Percentiles rank a stretch among this genome's conserved stretches.
Evolutionary conservation across 164 flowering plant species (phyloP).

Genomic region (Vitis rotundifolia): DNA sequence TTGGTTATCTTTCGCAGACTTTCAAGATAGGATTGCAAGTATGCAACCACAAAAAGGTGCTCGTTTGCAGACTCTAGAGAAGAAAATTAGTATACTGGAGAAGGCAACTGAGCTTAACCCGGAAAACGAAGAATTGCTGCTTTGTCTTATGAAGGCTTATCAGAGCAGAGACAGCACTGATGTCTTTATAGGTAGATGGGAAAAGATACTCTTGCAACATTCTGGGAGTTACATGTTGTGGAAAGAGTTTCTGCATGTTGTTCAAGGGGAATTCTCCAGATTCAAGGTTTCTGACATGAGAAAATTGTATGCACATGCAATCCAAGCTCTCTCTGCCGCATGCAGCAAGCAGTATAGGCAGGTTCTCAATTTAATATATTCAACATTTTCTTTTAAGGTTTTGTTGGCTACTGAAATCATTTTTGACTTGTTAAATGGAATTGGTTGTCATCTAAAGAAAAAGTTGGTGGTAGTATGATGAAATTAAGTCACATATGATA

Average conservation of each 20-base stretch:
- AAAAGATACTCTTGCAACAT: constrained; percentile 65
- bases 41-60: constrained; percentile 87
- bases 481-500: too few species aligned
- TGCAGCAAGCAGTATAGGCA: constrained; percentile 88
- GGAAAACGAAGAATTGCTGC: constrained; percentile 73
- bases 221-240: constrained; percentile 84
- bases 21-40: constrained; percentile 79
- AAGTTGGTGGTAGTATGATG: too few species aligned
- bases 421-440: neutral
- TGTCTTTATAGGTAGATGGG: constrained; percentile 76
- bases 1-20: constrained; percentile 88
- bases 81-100: constrained; percentile 91
- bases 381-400: neutral
- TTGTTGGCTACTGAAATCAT: neutral
- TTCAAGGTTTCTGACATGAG: constrained; percentile 85
- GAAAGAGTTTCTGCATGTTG: constrained; percentile 78
- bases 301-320: constrained; percentile 82
- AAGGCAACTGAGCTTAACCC: constrained; percentile 87
- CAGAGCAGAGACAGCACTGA: constrained; percentile 70
- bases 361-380: constrained; percentile 57
- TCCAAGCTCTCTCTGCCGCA: constrained; percentile 80
- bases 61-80: constrained; percentile 89
- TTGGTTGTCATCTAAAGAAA: neutral
- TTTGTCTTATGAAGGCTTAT: constrained; percentile 77
- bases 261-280: constrained; percentile 86